Evolutionary conservation across 1,284 basidiomycete species (phyloP).

Genomic region (Fomes fomentarius): DNA sequence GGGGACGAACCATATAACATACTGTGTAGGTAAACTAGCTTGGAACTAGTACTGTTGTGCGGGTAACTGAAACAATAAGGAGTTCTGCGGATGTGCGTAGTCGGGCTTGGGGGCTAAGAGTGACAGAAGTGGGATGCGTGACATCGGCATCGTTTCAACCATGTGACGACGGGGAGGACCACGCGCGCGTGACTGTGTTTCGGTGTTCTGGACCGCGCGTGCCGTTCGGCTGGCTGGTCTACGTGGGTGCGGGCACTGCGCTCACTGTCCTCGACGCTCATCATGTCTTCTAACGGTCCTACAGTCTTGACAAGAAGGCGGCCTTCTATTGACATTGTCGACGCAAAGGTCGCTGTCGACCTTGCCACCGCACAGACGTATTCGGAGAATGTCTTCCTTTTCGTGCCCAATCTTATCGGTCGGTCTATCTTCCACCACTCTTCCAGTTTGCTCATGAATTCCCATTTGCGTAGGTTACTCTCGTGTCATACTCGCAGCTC

Average conservation of each 20-base stretch:
- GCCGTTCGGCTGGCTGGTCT: conserved; percentile 20
- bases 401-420: conserved; percentile 97
- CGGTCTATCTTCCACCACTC: conserved; percentile 30
- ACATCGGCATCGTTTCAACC: too few species aligned
- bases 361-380: conserved; percentile 84
- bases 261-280: conserved; percentile 15
- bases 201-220: too few species aligned
- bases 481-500: conserved; percentile 88
- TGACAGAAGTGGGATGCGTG: too few species aligned
- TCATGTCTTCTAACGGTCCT: conserved; percentile 32
- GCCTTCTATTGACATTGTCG: conserved; percentile 61
- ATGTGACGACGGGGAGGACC: neutral
- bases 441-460: conserved; percentile 4
- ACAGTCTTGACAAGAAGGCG: conserved; percentile 27
- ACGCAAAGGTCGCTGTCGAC: conserved; percentile 80
- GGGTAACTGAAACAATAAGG: too few species aligned
- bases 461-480: conserved; percentile 65
- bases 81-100: too few species aligned
- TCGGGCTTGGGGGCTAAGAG: too few species aligned
- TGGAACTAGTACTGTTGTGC: too few species aligned
- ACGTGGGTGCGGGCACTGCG: conserved; percentile 20
- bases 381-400: conserved; percentile 93
- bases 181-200: conserved; percentile 1
- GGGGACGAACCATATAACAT: too few species aligned
- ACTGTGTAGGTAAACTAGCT: too few species aligned